These are phyloP conservation scores for Avena insularis DNA, from an alignment of 176 grass and related monocot genomes.

Conservation along the genomic window DNA sequence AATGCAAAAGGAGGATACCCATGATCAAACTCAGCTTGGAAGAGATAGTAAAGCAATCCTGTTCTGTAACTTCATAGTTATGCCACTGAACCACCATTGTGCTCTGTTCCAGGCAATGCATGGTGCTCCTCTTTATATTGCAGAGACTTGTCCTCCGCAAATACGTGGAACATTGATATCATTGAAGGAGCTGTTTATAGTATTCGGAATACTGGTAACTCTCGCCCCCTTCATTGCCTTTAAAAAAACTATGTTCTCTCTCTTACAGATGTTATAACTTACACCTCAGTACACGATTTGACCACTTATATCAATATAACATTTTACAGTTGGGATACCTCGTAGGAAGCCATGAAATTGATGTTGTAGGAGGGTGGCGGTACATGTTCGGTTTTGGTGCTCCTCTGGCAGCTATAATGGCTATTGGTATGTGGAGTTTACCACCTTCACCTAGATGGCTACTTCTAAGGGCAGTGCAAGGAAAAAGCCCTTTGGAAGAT, in stretches of 20 bases:
- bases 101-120: constrained; percentile 85
- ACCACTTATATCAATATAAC: constrained; percentile 34
- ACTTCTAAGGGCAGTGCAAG: constrained; percentile 87
- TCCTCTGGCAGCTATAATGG: constrained; percentile 85
- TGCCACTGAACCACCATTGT: constrained; percentile 38
- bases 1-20: constrained; percentile 28
- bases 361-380: constrained; percentile 81
- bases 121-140: constrained; percentile 94
- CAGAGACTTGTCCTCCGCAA: constrained; percentile 86
- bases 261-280: not conserved
- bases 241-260: not conserved
- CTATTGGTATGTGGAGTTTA: constrained; percentile 74
- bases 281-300: not conserved
- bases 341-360: constrained; percentile 77
- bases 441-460: constrained; percentile 91
- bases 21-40: constrained; percentile 11
- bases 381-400: constrained; percentile 91
- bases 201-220: constrained; percentile 92
- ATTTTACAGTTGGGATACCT: constrained; percentile 83
- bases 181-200: constrained; percentile 96
- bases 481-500: constrained; percentile 69
- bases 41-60: not conserved
- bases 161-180: constrained; percentile 99
- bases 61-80: not conserved
- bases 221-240: constrained; percentile 1